These are phyloP conservation scores for Escallonia rubra DNA, from an alignment of 129 eudicot genomes.

Conservation along the genomic window DNA sequence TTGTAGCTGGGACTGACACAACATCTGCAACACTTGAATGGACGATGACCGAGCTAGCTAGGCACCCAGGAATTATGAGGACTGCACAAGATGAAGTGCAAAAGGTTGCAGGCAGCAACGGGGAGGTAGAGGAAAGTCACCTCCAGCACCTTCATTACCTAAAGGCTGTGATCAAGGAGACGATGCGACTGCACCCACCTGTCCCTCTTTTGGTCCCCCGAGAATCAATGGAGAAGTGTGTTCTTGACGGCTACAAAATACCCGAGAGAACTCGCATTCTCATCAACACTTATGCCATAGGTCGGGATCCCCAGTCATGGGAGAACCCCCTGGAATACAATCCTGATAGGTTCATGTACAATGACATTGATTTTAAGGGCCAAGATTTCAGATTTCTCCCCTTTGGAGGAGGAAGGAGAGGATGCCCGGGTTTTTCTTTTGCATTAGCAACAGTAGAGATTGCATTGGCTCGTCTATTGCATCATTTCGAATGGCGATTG, in stretches of 20 bases:
- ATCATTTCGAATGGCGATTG: slow-evolving; percentile 46
- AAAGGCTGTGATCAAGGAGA: slow-evolving; percentile 44
- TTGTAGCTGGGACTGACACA: slow-evolving; percentile 58
- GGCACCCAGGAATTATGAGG: slow-evolving; percentile 34
- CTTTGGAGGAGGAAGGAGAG: slow-evolving; percentile 56
- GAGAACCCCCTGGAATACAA: slow-evolving; percentile 30
- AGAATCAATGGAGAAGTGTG: slow-evolving; percentile 37
- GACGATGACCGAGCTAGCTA: slow-evolving; percentile 44
- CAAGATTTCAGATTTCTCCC: slow-evolving; percentile 48
- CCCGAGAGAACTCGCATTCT: slow-evolving; percentile 39
- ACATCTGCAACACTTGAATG: slow-evolving; percentile 43
- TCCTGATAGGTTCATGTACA: slow-evolving; percentile 44
- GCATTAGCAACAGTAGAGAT: slow-evolving; percentile 48
- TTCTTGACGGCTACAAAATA: slow-evolving; percentile 36
- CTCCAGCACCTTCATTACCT: slow-evolving; percentile 38
- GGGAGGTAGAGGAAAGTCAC: slow-evolving; percentile 28
- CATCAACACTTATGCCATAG: slow-evolving; percentile 44
- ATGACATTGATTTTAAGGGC: slow-evolving; percentile 40
- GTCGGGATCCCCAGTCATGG: slow-evolving; percentile 46
- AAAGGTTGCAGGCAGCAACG: slow-evolving; percentile 15
- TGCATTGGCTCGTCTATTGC: slow-evolving; percentile 40
- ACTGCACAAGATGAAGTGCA: slow-evolving; percentile 40
- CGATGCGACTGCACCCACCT: slow-evolving; percentile 53
- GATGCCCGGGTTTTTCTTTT: slow-evolving; percentile 46
- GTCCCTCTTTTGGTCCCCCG: slow-evolving; percentile 55